Conservation (phyloP, 129 eudicot species). For the Flaveria ramosissima region DNA sequence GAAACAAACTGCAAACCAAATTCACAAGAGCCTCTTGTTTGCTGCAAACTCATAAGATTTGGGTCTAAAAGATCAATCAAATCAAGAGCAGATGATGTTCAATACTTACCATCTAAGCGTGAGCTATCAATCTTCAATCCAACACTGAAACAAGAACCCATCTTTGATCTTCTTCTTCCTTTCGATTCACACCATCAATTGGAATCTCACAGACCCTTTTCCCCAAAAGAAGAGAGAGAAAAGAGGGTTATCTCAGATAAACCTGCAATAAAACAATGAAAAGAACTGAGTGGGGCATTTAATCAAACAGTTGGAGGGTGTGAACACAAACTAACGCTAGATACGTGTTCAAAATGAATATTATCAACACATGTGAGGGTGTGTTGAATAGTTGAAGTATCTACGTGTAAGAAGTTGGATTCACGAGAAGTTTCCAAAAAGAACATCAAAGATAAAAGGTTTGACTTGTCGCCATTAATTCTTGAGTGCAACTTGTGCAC, state of each 20-base stretch:
- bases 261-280: not conserved
- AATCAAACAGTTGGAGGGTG: constrained; percentile 22
- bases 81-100: not conserved
- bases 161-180: not conserved
- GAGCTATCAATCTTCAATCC: constrained; percentile 20
- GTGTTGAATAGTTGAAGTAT: not conserved
- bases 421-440: constrained; percentile 30
- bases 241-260: not conserved
- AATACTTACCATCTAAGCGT: constrained; percentile 10
- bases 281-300: constrained; percentile 20
- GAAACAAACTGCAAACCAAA: not conserved
- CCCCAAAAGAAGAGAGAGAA: constrained; percentile 6
- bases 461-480: constrained; percentile 43
- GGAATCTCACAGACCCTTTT: not conserved
- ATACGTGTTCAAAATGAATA: not conserved
- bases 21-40: not conserved
- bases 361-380: not conserved
- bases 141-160: constrained; percentile 24
- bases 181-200: not conserved
- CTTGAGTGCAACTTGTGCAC: constrained; percentile 19
- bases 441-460: constrained; percentile 27
- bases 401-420: constrained; percentile 26
- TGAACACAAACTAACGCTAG: constrained; percentile 1
- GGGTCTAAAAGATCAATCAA: not conserved
- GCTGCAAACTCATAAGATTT: constrained; percentile 1